Evolutionary conservation across 2,329 filamentous ascomycete genomes (phyloP), one percentile per base, ranked within the genome.

Genomic region (Fusarium sp.): DNA sequence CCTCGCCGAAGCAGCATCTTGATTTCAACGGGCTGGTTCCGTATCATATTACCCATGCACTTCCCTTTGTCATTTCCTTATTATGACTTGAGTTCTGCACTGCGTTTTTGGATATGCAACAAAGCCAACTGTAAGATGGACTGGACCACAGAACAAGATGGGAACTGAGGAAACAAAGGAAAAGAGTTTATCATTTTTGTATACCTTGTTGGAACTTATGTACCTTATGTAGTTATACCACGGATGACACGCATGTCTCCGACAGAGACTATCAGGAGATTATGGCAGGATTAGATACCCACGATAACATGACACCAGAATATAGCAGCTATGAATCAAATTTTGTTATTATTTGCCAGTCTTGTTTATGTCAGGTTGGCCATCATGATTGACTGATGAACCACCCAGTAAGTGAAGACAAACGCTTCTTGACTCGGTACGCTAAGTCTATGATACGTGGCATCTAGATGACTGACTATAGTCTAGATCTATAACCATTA

Each of bases 1-100:
- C 3, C 79, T 91, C 36, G 85, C 87, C 8, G 88, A 91, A 77
- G 89, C 89, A 31, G 88, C 88, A 9, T 78, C 78, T 15, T 71
- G 51, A 68, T 67, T 31, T 30, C 15, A 41, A 44, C 63, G 71
- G 73, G 44, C 63, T 47, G 62, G 59, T 26, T 72, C 68, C 58
- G 60, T 44, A 51, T n/a, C 31, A 36, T 30, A 64, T 24, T 47
- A 36, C 38, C 30, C 24, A 22, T 59, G 56, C 30, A 16, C 9
- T 67, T 68, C 53, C 35, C 24, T 63, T 59, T 70, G 24, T 57
- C 24, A 11, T 50, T 58, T 58, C 20, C 41, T 28, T 51, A 20
- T 41, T 24, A 45, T 36, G 30, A 30, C 35, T 36, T 53, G 8
- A 30, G 22, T 58, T 41, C 39, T 45, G 36, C 57, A 45, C 38